Conservation (phyloP, 306 rosid species). For the Corylus heterophylla region DNA sequence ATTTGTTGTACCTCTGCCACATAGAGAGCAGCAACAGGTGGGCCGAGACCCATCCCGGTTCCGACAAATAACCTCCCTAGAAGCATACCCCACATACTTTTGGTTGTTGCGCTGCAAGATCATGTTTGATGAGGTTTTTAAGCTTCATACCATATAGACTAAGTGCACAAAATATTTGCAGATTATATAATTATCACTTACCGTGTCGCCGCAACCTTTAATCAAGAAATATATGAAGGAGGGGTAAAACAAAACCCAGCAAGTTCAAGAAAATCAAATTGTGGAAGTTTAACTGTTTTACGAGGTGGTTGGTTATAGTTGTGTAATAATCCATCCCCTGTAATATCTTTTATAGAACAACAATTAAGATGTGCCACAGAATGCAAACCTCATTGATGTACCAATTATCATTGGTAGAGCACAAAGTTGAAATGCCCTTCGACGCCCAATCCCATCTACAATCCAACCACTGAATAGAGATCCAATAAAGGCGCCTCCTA, state of each 20-base stretch:
- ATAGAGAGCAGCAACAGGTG: conserved; percentile 81
- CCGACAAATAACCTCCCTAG: conserved; percentile 84
- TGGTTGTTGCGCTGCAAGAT: conserved; percentile 65
- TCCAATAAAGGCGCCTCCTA: conserved; percentile 86
- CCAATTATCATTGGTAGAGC: conserved; percentile 88
- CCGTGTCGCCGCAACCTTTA: not conserved
- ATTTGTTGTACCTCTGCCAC: conserved; percentile 66
- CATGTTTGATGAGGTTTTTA: not conserved
- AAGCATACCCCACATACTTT: conserved; percentile 79
- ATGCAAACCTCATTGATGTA: conserved; percentile 64
- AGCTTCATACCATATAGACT: not conserved
- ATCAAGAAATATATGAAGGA: conserved; percentile 9
- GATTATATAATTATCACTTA: conserved; percentile 6
- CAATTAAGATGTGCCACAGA: conserved; percentile 13
- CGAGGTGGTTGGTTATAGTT: conserved; percentile 3
- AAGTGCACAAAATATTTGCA: conserved; percentile 12
- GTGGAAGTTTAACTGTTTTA: not conserved
- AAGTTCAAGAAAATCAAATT: not conserved
- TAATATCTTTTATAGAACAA: not conserved
- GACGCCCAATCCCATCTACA: conserved; percentile 80
- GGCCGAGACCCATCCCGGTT: conserved; percentile 86
- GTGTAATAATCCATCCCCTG: conserved; percentile 10
- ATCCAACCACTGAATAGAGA: conserved; percentile 77
- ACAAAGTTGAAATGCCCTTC: conserved; percentile 84
- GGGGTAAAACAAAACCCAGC: not conserved